phyloP scores from a whole-genome alignment of 805 yeast species.

The Saccharomycopsis lassenensis region DNA sequence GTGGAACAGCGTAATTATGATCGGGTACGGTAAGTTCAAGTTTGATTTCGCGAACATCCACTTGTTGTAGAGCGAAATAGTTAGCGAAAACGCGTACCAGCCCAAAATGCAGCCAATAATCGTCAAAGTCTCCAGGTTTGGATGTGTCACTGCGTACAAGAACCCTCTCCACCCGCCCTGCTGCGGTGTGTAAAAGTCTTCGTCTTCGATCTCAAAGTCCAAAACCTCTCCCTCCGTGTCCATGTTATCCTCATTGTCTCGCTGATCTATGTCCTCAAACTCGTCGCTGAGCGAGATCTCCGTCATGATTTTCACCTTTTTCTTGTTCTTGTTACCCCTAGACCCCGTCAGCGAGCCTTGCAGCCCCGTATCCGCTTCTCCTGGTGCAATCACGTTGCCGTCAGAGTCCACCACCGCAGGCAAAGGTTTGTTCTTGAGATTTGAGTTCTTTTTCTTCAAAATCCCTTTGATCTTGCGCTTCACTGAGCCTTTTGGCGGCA shows the following conservation, averaged over 20 bases:
- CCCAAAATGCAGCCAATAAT: slow-evolving; percentile 26
- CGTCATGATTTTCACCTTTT: no score
- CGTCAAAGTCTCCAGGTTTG: slow-evolving; percentile 6
- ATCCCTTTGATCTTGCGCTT: no score
- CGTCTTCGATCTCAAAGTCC: slow-evolving; percentile 5
- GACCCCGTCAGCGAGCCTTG: no score
- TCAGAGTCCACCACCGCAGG: no score
- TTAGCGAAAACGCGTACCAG: slow-evolving; percentile 63
- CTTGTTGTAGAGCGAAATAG: slow-evolving; percentile 76
- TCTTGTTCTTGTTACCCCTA: no score
- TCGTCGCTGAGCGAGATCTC: no score
- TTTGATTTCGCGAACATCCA: slow-evolving; percentile 88
- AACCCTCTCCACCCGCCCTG: neutral
- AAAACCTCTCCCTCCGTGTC: slow-evolving; percentile 6
- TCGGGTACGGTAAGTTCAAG: slow-evolving; percentile 71
- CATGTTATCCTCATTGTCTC: slow-evolving; percentile 2
- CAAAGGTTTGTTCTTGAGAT: no score
- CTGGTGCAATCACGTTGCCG: no score
- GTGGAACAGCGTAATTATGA: slow-evolving; percentile 75
- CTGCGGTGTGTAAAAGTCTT: neutral
- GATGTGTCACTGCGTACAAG: slow-evolving; percentile 9
- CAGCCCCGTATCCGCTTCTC: no score
- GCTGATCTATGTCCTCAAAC: no score
- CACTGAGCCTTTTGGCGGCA: no score
- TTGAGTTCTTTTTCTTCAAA: no score